phyloP scores from a whole-genome alignment of 2,329 filamentous ascomycete species.

The Plenodomus biglobosus region DNA sequence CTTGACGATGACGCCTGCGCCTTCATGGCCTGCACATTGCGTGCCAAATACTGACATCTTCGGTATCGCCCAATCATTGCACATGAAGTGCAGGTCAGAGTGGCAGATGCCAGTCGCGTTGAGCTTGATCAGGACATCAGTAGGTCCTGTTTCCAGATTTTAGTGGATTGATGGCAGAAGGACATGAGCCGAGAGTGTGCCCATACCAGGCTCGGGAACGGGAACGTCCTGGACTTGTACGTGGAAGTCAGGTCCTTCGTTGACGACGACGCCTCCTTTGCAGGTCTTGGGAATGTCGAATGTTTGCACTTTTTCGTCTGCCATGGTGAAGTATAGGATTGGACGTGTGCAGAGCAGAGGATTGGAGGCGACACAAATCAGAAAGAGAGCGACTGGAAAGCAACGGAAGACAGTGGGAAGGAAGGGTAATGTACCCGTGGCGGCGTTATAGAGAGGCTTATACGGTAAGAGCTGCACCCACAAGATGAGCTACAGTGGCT shows the following conservation, averaged over 20 bases:
- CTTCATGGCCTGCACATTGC: conserved; percentile 57
- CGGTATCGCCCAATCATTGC: conserved; percentile 53
- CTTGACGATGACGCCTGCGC: conserved; percentile 60
- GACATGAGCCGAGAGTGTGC: no score
- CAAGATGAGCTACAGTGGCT: no score
- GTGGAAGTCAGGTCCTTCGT: conserved; percentile 54
- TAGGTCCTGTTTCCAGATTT: conserved; percentile 44
- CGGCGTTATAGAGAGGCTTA: no score
- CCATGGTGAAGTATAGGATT: conserved; percentile 16
- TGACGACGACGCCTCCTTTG: conserved; percentile 56
- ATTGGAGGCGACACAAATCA: background rate
- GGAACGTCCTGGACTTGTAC: conserved; percentile 52
- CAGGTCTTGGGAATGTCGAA: conserved; percentile 53
- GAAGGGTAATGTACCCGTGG: no score
- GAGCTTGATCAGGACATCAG: conserved; percentile 59
- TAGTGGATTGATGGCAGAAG: background rate
- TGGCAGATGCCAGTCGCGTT: conserved; percentile 62
- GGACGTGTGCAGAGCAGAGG: background rate
- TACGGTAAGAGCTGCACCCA: no score
- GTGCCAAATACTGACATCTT: conserved; percentile 46
- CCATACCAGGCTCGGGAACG: conserved; percentile 51
- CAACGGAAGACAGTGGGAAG: no score
- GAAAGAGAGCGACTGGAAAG: no score
- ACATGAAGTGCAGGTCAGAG: conserved; percentile 60
- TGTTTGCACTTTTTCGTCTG: conserved; percentile 26